Base-by-base conservation (phyloP, 2,329 filamentous ascomycete genomes). In the Macrophomina tecta region DNA sequence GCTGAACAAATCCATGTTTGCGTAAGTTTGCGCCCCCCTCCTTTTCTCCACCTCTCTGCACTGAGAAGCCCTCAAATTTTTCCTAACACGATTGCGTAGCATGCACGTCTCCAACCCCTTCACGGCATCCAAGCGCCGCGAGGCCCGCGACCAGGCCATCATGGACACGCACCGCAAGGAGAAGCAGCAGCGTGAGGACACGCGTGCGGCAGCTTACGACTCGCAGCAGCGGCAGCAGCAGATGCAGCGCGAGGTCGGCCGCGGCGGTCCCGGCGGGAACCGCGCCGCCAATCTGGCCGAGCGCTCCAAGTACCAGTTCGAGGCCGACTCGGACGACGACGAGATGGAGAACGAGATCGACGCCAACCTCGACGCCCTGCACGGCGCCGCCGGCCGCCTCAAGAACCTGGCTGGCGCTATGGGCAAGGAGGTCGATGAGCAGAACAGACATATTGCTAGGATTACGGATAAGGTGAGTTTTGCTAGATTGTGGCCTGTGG, bases 1-100 rank as follows among this genome's bases (percentile, higher is more conserved):
- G 0, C 83, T 96, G 60, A 97, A 97, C 79, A 85, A 90, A 69
- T 93, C 90, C 82, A 97, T 97, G 93, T 97, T 97, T 74, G 91
- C 92, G 28, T 90, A 93, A 73, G 89, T 94, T 14, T 23, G 23
- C 23, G 23, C n/a, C 23, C 23, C 23, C 23, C 23, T 23, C 23
- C 23, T 23, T 23, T 23, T 23, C 23, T 23, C 23, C 23, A 2
- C 23, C 23, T 23, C 23, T 23, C 23, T 23, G 23, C 23, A 2
- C 23, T 23, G 23, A 23, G 23, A 23, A 23, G 23, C 3, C 3
- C 23, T 23, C 23, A 23, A 23, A 23, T 23, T 23, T 23, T 23
- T 23, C 23, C 23, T 23, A 23, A 23, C 23, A 23, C 23, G 23
- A 38, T 28, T 12, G 12, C 16, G 28, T 32, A 65, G 49, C 49